These are phyloP conservation scores for Hansfordia pulvinata DNA, from an alignment of 2,329 filamentous ascomycete species.

Conservation along the genomic window DNA sequence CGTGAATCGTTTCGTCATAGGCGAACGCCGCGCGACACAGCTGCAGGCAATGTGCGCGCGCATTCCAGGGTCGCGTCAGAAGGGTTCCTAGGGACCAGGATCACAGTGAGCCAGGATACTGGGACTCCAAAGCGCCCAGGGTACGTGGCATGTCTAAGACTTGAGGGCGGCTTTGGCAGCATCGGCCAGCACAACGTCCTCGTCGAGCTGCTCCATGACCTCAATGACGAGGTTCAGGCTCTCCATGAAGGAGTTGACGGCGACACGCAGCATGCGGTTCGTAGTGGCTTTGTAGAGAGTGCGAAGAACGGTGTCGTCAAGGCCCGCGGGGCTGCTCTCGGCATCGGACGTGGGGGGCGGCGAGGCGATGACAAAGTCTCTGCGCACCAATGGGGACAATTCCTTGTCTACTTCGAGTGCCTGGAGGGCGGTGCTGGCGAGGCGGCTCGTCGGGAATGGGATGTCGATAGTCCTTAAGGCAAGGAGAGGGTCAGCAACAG, in stretches of 20 bases:
- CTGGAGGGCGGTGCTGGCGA: constrained; percentile 62
- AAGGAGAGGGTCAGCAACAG: constrained; percentile 11
- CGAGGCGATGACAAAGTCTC: constrained; percentile 47
- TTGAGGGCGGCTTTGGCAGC: constrained; percentile 1
- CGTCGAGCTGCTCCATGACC: constrained; percentile 82
- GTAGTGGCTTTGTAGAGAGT: constrained; percentile 79
- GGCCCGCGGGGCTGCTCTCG: constrained; percentile 10
- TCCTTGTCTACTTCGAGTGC: constrained; percentile 79
- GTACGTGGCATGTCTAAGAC: not conserved
- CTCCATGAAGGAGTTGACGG: constrained; percentile 94
- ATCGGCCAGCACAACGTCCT: constrained; percentile 57
- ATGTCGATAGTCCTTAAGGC: constrained; percentile 53
- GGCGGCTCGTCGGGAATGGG: constrained; percentile 68
- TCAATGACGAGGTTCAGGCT: constrained; percentile 72
- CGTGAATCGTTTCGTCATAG: no score
- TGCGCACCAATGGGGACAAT: constrained; percentile 69
- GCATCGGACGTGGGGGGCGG: constrained; percentile 9
- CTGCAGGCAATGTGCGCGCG: no score
- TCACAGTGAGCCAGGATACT: no score
- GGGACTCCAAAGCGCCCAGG: no score
- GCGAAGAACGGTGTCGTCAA: constrained; percentile 48
- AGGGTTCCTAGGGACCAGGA: no score
- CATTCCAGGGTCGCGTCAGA: no score
- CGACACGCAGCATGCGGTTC: constrained; percentile 90
- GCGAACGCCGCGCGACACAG: no score